phyloP scores from a whole-genome alignment of 306 rosid species.

The Casuarina cunninghamiana region DNA sequence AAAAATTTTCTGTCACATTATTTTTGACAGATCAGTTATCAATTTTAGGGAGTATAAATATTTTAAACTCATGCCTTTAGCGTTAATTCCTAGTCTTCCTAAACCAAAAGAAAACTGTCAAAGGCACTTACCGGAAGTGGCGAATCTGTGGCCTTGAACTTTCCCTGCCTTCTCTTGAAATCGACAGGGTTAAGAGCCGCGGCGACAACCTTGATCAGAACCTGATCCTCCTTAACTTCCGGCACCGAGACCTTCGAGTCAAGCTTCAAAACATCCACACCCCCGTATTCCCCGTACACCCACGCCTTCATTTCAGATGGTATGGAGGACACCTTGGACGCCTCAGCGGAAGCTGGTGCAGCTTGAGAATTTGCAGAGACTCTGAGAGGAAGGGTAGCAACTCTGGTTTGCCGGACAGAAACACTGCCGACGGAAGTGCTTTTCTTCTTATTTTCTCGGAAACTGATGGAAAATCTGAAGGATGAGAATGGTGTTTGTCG shows the following conservation, averaged over 20 bases:
- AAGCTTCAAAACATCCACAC: constrained; percentile 70
- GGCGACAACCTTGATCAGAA: constrained; percentile 68
- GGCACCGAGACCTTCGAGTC: constrained; percentile 65
- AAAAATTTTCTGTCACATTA: too few relatives aligned
- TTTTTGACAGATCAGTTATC: too few relatives aligned
- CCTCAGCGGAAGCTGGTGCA: constrained; percentile 55
- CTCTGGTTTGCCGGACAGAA: not conserved
- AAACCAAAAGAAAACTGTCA: not conserved
- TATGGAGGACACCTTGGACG: constrained; percentile 42
- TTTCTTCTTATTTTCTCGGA: constrained; percentile 27
- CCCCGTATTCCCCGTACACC: constrained; percentile 83
- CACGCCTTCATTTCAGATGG: constrained; percentile 89
- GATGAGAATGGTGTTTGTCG: constrained; percentile 9
- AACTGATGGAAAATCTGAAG: constrained; percentile 27
- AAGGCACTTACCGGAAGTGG: constrained; percentile 72
- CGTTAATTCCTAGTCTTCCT: not conserved
- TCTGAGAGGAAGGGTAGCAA: constrained; percentile 24
- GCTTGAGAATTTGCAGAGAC: constrained; percentile 58
- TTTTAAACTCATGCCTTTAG: too few relatives aligned
- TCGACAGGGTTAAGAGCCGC: constrained; percentile 97
- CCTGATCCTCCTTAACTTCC: constrained; percentile 76
- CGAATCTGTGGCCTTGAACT: constrained; percentile 86
- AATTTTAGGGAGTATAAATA: too few relatives aligned
- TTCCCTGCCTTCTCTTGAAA: constrained; percentile 79
- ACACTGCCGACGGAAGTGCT: not conserved